These are phyloP conservation scores for Aureobasidium sp. DNA, from an alignment of 2,329 filamentous ascomycete genomes.

Conservation along the genomic window DNA sequence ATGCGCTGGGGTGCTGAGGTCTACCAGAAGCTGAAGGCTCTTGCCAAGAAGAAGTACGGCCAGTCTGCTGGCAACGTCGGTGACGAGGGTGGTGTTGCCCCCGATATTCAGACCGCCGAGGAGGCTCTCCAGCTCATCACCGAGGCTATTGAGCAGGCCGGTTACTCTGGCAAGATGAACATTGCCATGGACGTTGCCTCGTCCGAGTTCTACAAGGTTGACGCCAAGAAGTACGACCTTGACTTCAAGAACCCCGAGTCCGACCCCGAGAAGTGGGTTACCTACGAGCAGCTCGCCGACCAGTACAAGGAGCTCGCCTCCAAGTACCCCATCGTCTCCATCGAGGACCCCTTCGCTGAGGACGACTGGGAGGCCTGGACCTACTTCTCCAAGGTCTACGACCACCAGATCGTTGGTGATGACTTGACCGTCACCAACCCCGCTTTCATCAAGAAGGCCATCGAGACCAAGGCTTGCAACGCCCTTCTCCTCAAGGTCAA, in stretches of 20 bases:
- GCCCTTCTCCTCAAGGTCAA: conserved; percentile 98
- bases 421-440: conserved; percentile 99
- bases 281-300: conserved; percentile 91
- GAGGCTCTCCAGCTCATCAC: conserved; percentile 96
- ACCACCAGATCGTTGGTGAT: conserved; percentile 98
- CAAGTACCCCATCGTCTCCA: conserved; percentile 98
- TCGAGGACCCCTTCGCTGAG: conserved; percentile 98
- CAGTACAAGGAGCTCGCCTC: conserved; percentile 78
- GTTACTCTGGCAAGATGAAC: conserved; percentile 92
- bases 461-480: conserved; percentile 98
- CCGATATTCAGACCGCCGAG: conserved; percentile 93
- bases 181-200: conserved; percentile 99
- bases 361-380: conserved; percentile 99
- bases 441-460: conserved; percentile 97
- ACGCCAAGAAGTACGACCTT: conserved; percentile 98
- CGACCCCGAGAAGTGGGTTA: conserved; percentile 95
- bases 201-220: conserved; percentile 96
- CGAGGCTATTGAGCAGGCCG: conserved; percentile 86
- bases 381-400: conserved; percentile 99
- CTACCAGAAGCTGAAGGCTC: conserved; percentile 93
- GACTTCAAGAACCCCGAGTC: conserved; percentile 99
- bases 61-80: conserved; percentile 98
- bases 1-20: conserved; percentile 95
- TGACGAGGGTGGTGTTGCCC: conserved; percentile 98
- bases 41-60: conserved; percentile 99